A percentile compares a stretch with the other conserved stretches of the same genome.
Evolutionary conservation across 2,329 filamentous ascomycete species (phyloP).

Genomic region (Drechmeria coniospora): DNA sequence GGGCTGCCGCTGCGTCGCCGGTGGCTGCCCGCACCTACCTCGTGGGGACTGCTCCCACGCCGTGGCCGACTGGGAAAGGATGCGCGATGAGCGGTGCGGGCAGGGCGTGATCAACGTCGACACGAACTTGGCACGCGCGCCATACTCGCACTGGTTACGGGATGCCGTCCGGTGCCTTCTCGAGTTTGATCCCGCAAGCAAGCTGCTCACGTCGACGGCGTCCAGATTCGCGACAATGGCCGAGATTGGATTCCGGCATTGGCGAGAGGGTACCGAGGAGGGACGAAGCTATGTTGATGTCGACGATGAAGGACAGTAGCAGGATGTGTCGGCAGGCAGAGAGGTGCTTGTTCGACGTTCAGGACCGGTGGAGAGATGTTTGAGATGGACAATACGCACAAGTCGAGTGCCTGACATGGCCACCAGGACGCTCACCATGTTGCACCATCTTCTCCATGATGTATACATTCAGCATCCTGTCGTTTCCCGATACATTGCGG

Average conservation of each 20-base stretch:
- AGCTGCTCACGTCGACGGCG: not conserved
- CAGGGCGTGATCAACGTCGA: slow-evolving; percentile 16
- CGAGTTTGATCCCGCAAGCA: slow-evolving; percentile 7
- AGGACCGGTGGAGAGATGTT: no score
- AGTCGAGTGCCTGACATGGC: no score
- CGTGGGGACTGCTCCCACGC: slow-evolving; percentile 4
- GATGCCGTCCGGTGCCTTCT: slow-evolving; percentile 11
- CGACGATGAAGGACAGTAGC: no score
- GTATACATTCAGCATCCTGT: no score
- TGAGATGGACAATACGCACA: no score
- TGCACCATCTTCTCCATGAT: no score
- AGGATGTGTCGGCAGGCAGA: no score
- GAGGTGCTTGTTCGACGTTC: no score
- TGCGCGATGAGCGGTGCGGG: slow-evolving; percentile 8
- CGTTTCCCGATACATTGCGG: no score
- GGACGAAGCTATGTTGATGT: slow-evolving; percentile 17
- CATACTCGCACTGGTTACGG: slow-evolving; percentile 14
- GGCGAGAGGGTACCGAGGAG: slow-evolving; percentile 15
- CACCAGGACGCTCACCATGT: no score
- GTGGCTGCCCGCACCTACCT: slow-evolving; percentile 10
- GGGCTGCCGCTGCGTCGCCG: slow-evolving; percentile 9
- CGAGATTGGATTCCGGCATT: slow-evolving; percentile 13
- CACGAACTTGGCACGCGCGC: slow-evolving; percentile 9
- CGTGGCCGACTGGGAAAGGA: slow-evolving; percentile 3
- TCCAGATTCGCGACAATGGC: slow-evolving; percentile 7